These are phyloP conservation scores for Bacidia rubella DNA, from an alignment of 495 filamentous ascomycete genomes.

Conservation along the genomic window DNA sequence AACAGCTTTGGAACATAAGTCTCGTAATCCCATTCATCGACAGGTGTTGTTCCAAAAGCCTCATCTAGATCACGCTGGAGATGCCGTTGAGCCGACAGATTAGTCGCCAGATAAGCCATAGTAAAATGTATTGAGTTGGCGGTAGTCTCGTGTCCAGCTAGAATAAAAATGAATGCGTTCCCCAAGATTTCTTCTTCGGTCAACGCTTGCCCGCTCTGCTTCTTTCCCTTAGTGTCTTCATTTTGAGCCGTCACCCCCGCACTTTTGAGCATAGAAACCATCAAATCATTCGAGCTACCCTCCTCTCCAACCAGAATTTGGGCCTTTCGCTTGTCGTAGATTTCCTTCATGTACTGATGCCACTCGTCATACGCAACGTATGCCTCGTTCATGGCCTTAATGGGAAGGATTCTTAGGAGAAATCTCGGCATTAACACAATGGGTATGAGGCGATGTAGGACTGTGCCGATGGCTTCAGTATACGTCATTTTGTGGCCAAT, in stretches of 20 bases:
- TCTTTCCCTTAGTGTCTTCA: conserved; percentile 13
- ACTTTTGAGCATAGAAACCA: conserved; percentile 41
- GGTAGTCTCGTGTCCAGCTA: conserved; percentile 62
- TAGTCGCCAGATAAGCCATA: conserved; percentile 45
- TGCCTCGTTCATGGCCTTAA: conserved; percentile 32
- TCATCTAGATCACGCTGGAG: conserved; percentile 50
- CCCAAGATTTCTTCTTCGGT: conserved; percentile 49
- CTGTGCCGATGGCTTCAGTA: conserved; percentile 34
- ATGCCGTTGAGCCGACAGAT: conserved; percentile 39
- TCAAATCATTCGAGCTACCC: conserved; percentile 47
- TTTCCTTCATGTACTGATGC: conserved; percentile 49
- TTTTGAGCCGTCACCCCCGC: conserved; percentile 21
- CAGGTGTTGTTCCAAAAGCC: conserved; percentile 36
- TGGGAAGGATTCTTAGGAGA: conserved; percentile 36
- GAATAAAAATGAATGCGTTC: conserved; percentile 57
- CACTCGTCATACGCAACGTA: conserved; percentile 44
- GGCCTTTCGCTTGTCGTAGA: conserved; percentile 39
- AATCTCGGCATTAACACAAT: conserved; percentile 37
- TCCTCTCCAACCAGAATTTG: conserved; percentile 33
- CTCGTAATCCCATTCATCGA: conserved; percentile 50
- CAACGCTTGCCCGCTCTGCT: conserved; percentile 22
- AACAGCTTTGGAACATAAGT: conserved; percentile 40
- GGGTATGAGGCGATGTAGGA: conserved; percentile 41
- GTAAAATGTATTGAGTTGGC: conserved; percentile 53
- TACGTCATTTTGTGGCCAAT: conserved; percentile 48